These are phyloP conservation scores for Penicillium sp. DNA, from an alignment of 2,329 filamentous ascomycete genomes.

Conservation along the genomic window DNA sequence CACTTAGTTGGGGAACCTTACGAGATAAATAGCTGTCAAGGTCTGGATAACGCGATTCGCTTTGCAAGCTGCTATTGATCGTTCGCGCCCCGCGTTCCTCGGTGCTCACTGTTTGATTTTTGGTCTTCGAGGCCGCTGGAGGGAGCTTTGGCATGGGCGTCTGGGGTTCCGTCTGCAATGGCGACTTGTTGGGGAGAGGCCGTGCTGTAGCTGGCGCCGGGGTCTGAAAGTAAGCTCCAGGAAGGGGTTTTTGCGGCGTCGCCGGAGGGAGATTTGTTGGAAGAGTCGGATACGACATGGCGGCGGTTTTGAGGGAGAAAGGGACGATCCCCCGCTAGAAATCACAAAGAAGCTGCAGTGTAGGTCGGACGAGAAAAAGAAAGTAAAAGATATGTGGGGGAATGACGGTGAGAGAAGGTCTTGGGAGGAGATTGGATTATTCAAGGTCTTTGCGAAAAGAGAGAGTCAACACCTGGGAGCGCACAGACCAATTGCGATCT, in stretches of 20 bases:
- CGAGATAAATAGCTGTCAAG: slow-evolving; percentile 86
- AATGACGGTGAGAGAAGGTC: slow-evolving; percentile 10
- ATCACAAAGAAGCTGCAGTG: slow-evolving; percentile 15
- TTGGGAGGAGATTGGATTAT: slow-evolving; percentile 14
- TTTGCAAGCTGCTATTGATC: slow-evolving; percentile 74
- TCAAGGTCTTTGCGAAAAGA: slow-evolving; percentile 24
- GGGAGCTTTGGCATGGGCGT: slow-evolving; percentile 37
- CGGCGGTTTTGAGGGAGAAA: slow-evolving; percentile 22
- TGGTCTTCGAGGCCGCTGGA: slow-evolving; percentile 42
- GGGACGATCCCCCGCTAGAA: slow-evolving; percentile 22
- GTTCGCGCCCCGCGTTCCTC: slow-evolving; percentile 78
- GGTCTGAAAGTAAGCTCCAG: slow-evolving; percentile 45
- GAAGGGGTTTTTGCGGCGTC: slow-evolving; percentile 43
- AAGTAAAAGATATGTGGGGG: slow-evolving; percentile 8
- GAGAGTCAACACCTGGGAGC: slow-evolving; percentile 25
- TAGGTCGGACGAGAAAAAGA: slow-evolving; percentile 8
- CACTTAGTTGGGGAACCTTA: slow-evolving; percentile 51
- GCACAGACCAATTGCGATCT: slow-evolving; percentile 36
- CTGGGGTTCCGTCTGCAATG: slow-evolving; percentile 21
- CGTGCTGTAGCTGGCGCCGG: slow-evolving; percentile 28
- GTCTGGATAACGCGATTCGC: slow-evolving; percentile 80
- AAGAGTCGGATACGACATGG: slow-evolving; percentile 46
- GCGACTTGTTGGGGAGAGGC: background rate
- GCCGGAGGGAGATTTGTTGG: slow-evolving; percentile 27
- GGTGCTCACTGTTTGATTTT: slow-evolving; percentile 60